phyloP scores from a whole-genome alignment of 2,329 filamentous ascomycete genomes.

The Zasmidium angulare region DNA sequence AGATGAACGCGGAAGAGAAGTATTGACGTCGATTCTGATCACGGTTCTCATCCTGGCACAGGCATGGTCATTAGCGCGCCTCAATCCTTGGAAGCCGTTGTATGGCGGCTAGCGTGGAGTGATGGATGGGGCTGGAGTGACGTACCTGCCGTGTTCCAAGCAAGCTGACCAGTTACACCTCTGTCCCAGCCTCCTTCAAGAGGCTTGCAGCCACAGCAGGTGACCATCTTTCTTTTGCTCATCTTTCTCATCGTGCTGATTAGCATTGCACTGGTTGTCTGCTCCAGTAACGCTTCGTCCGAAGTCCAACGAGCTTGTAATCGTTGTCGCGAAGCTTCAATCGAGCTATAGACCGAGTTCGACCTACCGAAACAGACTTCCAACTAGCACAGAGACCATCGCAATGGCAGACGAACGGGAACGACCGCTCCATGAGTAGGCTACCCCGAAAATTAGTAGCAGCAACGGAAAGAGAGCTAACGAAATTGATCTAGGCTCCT shows the following conservation, averaged over 20 bases:
- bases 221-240: neutral
- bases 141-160: neutral
- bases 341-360: neutral
- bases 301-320: neutral
- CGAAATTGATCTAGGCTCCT: too few relatives aligned
- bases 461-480: too few relatives aligned
- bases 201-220: slow-evolving; percentile 2
- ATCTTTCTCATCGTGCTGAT: neutral
- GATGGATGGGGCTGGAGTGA: slow-evolving; percentile 1
- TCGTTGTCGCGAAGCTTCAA: neutral
- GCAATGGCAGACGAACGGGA: slow-evolving; percentile 29
- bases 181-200: slow-evolving; percentile 4
- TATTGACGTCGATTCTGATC: neutral
- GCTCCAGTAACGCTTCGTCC: neutral
- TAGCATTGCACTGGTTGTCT: neutral
- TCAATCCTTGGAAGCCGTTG: neutral
- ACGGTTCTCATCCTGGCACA: too few relatives aligned
- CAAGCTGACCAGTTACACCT: slow-evolving; percentile 1
- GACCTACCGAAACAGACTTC: neutral
- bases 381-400: neutral
- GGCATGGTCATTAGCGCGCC: too few relatives aligned
- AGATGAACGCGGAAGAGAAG: slow-evolving; percentile 33
- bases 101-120: neutral
- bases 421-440: slow-evolving; percentile 45
- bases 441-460: too few relatives aligned